Conservation (phyloP, 768 basidiomycete species). For the Cantharellus cinnabarinus region DNA sequence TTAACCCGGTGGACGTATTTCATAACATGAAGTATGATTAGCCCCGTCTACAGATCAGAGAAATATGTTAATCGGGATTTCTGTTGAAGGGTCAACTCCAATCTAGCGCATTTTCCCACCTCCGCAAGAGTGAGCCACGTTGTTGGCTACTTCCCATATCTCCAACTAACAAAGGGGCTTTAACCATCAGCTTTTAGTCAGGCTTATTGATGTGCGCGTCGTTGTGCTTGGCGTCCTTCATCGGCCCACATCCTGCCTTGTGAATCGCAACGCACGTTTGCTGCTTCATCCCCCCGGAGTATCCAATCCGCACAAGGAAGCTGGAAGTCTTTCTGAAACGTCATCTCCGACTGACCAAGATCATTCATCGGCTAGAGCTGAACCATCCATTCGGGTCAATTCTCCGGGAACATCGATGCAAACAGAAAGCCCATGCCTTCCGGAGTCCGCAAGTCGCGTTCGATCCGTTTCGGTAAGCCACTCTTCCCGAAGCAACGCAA, state of each 20-base stretch:
- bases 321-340: background rate
- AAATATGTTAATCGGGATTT: background rate
- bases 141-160: constrained; percentile 6
- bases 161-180: background rate
- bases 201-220: constrained; percentile 51
- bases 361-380: background rate
- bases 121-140: constrained; percentile 33
- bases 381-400: background rate
- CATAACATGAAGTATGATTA: constrained; percentile 49
- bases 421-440: background rate
- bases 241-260: constrained; percentile 29
- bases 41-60: background rate
- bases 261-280: constrained; percentile 47
- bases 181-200: constrained; percentile 35
- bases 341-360: background rate
- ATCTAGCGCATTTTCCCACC: constrained; percentile 46
- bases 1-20: constrained; percentile 45
- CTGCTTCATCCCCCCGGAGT: constrained; percentile 48
- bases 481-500: background rate
- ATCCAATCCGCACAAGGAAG: background rate
- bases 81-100: constrained; percentile 37
- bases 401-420: background rate
- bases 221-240: constrained; percentile 48
- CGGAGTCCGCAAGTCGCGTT: background rate
- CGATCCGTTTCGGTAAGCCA: background rate